Percentiles rank a stretch among this genome's conserved stretches.
Evolutionary conservation across 306 rosid species (phyloP).

Genomic region (Argentina anserina): DNA sequence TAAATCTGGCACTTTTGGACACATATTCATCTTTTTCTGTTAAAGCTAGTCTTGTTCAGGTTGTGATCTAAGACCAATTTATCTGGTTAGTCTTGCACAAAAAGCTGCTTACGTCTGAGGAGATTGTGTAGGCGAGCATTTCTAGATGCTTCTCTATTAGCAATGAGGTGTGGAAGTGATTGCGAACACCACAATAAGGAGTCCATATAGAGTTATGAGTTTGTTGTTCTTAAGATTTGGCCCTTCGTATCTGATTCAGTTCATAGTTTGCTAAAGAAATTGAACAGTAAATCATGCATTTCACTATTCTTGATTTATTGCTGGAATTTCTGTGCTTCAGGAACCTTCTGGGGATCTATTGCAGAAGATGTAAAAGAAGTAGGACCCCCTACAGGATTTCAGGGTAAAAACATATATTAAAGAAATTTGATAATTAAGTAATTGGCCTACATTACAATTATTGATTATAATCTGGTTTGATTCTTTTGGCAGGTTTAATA

Average conservation of each 20-base stretch:
- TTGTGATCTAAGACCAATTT: background rate
- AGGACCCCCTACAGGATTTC: constrained; percentile 90
- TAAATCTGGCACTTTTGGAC: background rate
- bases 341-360: constrained; percentile 72
- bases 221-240: background rate
- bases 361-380: constrained; percentile 51
- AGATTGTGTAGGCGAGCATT: background rate
- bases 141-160: background rate
- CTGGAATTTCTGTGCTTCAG: constrained; percentile 29
- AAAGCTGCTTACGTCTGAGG: background rate
- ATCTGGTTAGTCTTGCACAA: background rate
- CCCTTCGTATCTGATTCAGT: background rate
- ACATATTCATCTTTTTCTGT: background rate
- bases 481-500: constrained; percentile 54
- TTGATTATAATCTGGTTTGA: constrained; percentile 6
- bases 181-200: background rate
- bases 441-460: background rate
- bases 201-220: background rate
- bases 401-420: constrained; percentile 42
- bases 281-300: background rate
- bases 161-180: background rate
- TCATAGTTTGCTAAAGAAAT: background rate
- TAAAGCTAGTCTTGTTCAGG: background rate
- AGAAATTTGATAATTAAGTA: constrained; percentile 3
- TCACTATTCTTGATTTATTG: background rate